These are phyloP conservation scores for Serendipita sp. DNA, from an alignment of 768 basidiomycete species.

Conservation along the genomic window DNA sequence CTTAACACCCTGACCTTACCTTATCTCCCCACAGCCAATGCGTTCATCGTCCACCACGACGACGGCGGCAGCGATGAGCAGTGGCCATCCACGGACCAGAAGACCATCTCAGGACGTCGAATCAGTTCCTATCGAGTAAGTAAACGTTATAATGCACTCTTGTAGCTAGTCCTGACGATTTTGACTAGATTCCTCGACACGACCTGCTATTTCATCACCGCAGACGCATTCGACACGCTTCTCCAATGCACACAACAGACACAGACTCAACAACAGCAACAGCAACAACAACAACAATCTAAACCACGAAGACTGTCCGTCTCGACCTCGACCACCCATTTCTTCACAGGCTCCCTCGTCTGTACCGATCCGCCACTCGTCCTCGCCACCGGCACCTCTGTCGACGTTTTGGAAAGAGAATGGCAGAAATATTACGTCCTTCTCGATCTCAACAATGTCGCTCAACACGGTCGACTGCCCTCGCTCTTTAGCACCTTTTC, in stretches of 20 bases:
- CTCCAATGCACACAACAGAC: background rate
- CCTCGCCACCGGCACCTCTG: background rate
- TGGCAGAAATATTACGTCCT: background rate
- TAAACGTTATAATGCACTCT: background rate
- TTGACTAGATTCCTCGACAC: background rate
- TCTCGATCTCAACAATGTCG: slow-evolving; percentile 1
- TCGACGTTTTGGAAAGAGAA: background rate
- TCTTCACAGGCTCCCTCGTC: slow-evolving; percentile 4
- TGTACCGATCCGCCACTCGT: slow-evolving; percentile 1
- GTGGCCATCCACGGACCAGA: background rate
- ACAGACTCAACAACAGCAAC: background rate
- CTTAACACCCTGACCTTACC: background rate
- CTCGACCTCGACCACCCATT: slow-evolving; percentile 1
- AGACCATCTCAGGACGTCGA: background rate
- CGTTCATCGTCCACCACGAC: background rate
- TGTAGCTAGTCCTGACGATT: background rate
- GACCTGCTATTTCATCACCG: slow-evolving; percentile 5
- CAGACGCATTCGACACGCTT: slow-evolving; percentile 1
- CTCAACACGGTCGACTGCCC: background rate
- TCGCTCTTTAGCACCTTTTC: slow-evolving; percentile 1
- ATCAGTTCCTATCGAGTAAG: background rate
- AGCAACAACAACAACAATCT: background rate
- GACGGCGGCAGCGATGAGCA: background rate
- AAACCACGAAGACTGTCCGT: background rate
- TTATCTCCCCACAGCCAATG: too few species aligned